Evolutionary conservation across 176 grass and related monocot species (phyloP).

Genomic region (Eragrostis nindensis): DNA sequence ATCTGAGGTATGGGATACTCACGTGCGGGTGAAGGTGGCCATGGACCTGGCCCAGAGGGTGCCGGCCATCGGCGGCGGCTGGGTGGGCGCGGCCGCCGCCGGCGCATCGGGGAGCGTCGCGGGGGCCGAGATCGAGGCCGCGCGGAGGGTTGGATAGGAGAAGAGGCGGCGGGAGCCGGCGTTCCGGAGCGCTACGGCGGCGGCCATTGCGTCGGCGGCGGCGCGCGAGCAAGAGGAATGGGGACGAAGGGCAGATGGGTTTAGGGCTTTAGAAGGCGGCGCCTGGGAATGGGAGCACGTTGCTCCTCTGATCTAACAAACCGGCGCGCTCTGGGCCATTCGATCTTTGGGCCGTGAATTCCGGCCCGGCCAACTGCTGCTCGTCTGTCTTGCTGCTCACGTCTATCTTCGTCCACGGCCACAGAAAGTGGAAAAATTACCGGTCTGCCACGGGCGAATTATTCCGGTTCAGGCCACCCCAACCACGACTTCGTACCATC

Average conservation of each 20-base stretch:
- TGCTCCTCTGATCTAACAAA: background rate
- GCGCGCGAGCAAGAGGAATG: background rate
- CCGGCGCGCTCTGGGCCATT: background rate
- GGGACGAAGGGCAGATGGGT: conserved; percentile 30
- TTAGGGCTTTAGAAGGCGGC: conserved; percentile 55
- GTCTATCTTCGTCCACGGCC: background rate
- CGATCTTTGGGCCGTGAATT: background rate
- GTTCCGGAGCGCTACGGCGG: conserved; percentile 53
- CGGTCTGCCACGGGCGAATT: background rate
- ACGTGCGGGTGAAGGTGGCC: conserved; percentile 98
- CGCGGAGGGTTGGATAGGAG: conserved; percentile 44
- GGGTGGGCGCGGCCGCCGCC: background rate
- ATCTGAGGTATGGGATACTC: conserved; percentile 35
- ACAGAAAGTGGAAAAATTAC: conserved; percentile 22
- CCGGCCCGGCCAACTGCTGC: background rate
- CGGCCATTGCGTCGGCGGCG: conserved; percentile 55
- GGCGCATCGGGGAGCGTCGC: conserved; percentile 37
- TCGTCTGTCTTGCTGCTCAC: background rate
- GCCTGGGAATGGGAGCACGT: background rate
- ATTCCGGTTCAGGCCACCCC: background rate
- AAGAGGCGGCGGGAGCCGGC: conserved; percentile 43
- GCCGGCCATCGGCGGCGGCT: conserved; percentile 5
- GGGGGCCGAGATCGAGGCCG: conserved; percentile 35
- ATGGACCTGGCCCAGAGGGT: conserved; percentile 75
- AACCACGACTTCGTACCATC: background rate